Conservation (phyloP, 2,329 filamentous ascomycete genomes). For the Alternaria dauci region DNA sequence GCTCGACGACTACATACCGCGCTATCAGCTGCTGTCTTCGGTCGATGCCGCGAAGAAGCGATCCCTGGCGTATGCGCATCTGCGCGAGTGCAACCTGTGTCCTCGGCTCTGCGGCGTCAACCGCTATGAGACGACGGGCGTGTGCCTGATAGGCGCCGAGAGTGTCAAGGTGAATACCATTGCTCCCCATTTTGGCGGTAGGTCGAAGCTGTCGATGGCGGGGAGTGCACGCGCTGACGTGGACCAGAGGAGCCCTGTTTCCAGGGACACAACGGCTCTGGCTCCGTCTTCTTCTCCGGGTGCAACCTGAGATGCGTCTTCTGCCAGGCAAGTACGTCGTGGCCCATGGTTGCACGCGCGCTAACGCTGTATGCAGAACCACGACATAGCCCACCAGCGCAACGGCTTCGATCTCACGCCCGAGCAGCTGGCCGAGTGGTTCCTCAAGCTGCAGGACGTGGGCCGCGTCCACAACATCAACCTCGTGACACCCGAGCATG, state of each 20-base stretch:
- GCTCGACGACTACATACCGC: slow-evolving; percentile 75
- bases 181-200: slow-evolving; percentile 80
- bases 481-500: slow-evolving; percentile 84
- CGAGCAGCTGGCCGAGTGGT: slow-evolving; percentile 82
- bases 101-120: slow-evolving; percentile 80
- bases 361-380: slow-evolving; percentile 59
- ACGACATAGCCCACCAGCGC: slow-evolving; percentile 83
- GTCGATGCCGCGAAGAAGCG: slow-evolving; percentile 76
- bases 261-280: slow-evolving; percentile 81
- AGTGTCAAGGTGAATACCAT: slow-evolving; percentile 83
- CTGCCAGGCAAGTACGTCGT: slow-evolving; percentile 25
- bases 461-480: slow-evolving; percentile 92
- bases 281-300: slow-evolving; percentile 82
- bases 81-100: slow-evolving; percentile 82
- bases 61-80: slow-evolving; percentile 75
- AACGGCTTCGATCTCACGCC: slow-evolving; percentile 82
- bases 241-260: slow-evolving; percentile 75
- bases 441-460: slow-evolving; percentile 79
- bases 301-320: slow-evolving; percentile 76
- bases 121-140: slow-evolving; percentile 78
- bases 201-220: background rate
- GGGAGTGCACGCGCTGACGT: background rate
- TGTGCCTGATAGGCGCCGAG: slow-evolving; percentile 77
- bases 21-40: slow-evolving; percentile 73
- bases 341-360: background rate